Evolutionary conservation across 495 filamentous ascomycete genomes (phyloP).

Genomic region (Penicillium silybi): DNA sequence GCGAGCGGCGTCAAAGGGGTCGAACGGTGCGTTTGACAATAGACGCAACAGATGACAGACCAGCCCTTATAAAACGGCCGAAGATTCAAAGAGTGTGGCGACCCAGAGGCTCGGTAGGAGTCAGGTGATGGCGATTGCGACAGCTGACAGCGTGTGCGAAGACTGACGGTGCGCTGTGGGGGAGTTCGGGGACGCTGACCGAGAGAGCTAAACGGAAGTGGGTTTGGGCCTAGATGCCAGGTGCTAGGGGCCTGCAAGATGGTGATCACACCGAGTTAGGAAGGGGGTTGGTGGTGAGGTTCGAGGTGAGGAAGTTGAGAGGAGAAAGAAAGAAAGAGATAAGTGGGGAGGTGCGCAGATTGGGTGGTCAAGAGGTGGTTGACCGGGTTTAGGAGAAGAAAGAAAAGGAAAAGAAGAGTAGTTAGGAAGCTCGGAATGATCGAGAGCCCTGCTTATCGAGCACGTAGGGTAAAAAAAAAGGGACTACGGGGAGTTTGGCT

Average conservation of each 20-base stretch:
- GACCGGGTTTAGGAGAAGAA: background rate
- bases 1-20: background rate
- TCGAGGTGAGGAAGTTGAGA: background rate
- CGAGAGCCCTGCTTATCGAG: background rate
- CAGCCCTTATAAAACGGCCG: background rate
- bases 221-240: constrained; percentile 13
- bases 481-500: constrained; percentile 19
- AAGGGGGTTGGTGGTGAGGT: background rate
- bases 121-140: constrained; percentile 29
- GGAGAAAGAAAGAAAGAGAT: constrained; percentile 1
- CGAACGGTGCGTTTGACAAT: background rate
- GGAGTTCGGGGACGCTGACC: constrained; percentile 2
- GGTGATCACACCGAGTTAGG: constrained; percentile 17
- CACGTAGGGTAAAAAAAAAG: constrained; percentile 2
- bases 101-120: constrained; percentile 17
- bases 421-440: background rate
- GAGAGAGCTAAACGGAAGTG: constrained; percentile 7
- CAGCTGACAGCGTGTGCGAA: constrained; percentile 19
- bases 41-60: background rate
- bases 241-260: constrained; percentile 23
- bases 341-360: constrained; percentile 7
- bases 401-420: constrained; percentile 4
- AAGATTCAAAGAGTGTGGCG: constrained; percentile 16
- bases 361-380: background rate
- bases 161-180: constrained; percentile 14